Evolutionary conservation across 2,329 filamentous ascomycete species (phyloP), one percentile per base, ranked within the genome.

Genomic region (Cordyceps pruinosa): DNA sequence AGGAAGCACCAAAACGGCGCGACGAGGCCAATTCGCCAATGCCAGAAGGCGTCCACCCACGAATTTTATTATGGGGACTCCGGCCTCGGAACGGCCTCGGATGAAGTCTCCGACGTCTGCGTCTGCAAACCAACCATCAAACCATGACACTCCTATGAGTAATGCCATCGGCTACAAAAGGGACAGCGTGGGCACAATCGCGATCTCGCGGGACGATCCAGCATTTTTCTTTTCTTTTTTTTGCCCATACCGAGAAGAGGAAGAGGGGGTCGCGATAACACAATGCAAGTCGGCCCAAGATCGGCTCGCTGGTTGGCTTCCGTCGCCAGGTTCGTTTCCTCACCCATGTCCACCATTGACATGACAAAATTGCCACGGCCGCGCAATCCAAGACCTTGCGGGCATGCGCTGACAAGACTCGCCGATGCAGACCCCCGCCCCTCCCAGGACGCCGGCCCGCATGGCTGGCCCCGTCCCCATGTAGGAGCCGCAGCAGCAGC

Each of bases 81-180:
- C 53, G 53, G 37, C 53, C 45, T 56, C 53, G 53, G 53, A 56
- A 30, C 35, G 17, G 23, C 26, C 39, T 49, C 53, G 53, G 53
- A 35, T 49, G 44, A 26, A 34, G 19, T 42, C n/a, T 56, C 53
- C 53, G 53, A 56, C 28, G 13, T 17, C 28, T 9, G n/a, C n/a
- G n/a, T n/a, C n/a, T 42, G 15, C 10, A n/a, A 17, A 19, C 21
- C 37, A 10, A 37, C n/a, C 15, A 45, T 23, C 34, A 42, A 51
- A 50, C 23, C 37, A 57, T 56, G 54, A 48, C 45, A 44, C 23
- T 45, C 30, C n/a, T 57, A 57, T 57, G 55, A 57, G 46, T 57
- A 57, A 57, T 50, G 23, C 3, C 12, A 37, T 37, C 55, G 39
- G 39, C 30, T 57, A 51, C 55, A 50, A 50, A 49, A 57, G 46